A percentile compares a stretch with the other conserved stretches of the same genome.
Conservation (phyloP, 495 filamentous ascomycete species). For the Cercophora samala region DNA sequence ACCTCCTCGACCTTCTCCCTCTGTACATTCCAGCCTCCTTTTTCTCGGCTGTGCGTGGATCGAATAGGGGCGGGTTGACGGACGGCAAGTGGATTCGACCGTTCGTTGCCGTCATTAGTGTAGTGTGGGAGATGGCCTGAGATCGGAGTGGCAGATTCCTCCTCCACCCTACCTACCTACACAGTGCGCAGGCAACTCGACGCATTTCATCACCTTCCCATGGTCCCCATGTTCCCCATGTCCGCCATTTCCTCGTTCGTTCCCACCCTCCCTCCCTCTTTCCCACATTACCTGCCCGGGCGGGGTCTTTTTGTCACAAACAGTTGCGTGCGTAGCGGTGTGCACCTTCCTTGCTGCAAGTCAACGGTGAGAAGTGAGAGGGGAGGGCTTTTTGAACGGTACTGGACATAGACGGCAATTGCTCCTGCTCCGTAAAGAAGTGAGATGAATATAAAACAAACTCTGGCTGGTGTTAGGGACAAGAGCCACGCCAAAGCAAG, state of each 20-base stretch:
- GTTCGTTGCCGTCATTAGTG: background rate
- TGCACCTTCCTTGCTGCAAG: background rate
- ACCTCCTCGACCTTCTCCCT: background rate
- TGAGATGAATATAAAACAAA: background rate
- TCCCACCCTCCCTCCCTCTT: too few relatives aligned
- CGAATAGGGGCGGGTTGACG: background rate
- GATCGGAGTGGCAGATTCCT: background rate
- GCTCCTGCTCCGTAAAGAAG: background rate
- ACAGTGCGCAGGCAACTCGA: background rate
- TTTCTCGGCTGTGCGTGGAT: background rate
- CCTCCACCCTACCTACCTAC: background rate
- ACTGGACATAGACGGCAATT: background rate
- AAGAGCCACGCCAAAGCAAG: background rate
- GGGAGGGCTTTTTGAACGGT: background rate
- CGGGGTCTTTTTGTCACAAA: too few relatives aligned
- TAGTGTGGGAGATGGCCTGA: background rate
- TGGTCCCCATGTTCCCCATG: background rate
- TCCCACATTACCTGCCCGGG: too few relatives aligned
- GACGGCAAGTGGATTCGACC: background rate
- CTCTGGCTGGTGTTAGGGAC: background rate
- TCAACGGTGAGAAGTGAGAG: background rate
- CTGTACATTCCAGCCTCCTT: background rate
- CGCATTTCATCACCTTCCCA: background rate
- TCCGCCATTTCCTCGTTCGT: background rate
- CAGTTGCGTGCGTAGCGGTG: background rate